Evolutionary conservation across 2,329 filamentous ascomycete species (phyloP).

Genomic region (Sporothrix mexicana): DNA sequence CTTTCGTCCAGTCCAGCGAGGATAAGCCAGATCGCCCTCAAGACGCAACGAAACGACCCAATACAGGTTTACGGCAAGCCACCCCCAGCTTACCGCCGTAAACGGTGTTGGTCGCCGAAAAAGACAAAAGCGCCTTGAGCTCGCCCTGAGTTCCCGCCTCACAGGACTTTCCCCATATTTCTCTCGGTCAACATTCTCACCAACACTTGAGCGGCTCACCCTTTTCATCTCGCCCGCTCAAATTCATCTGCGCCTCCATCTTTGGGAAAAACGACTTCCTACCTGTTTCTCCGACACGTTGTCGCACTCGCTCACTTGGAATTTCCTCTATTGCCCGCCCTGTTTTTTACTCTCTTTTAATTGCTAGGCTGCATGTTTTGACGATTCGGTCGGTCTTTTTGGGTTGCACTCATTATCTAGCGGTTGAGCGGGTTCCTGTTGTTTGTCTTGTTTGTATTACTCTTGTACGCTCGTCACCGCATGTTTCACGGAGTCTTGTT

Average conservation of each 20-base stretch:
- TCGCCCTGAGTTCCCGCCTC: no score
- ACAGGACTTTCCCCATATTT: background rate
- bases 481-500: conserved; percentile 8
- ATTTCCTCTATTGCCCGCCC: background rate
- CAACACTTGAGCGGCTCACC: background rate
- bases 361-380: background rate
- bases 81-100: background rate
- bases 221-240: conserved; percentile 10
- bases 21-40: background rate
- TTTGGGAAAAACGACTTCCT: background rate
- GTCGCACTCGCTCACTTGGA: background rate
- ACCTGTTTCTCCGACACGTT: background rate
- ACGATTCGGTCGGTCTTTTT: background rate
- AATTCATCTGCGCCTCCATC: background rate
- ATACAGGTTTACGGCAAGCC: background rate
- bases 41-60: background rate
- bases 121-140: background rate
- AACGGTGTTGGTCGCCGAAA: background rate
- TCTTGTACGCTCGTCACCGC: background rate
- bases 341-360: background rate
- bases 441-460: background rate
- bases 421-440: background rate
- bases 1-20: background rate
- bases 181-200: background rate
- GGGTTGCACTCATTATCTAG: background rate